These are phyloP conservation scores for Eutrema yunnanense DNA, from an alignment of 345 rosid species.

Conservation along the genomic window DNA sequence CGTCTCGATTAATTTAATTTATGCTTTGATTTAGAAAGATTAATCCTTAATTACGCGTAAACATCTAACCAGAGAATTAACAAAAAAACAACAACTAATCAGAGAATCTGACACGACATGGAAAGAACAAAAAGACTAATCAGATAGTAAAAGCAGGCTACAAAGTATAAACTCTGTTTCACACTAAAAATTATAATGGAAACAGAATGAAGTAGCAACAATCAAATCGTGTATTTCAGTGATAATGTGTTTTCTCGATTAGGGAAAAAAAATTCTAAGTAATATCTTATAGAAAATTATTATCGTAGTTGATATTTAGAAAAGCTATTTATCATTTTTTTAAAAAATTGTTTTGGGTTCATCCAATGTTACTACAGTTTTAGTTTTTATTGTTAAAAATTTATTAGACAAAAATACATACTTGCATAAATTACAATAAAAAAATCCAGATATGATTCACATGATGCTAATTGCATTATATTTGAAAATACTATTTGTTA, in stretches of 20 bases:
- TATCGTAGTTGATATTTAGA: neutral
- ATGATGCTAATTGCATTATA: neutral
- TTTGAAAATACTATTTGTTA: neutral
- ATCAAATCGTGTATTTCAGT: neutral
- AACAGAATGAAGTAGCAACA: constrained; percentile 8
- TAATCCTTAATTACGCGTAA: constrained; percentile 20
- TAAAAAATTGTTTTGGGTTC: neutral
- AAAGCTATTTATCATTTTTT: neutral
- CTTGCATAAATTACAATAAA: neutral
- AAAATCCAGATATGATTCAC: neutral
- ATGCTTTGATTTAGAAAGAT: neutral
- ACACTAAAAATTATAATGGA: constrained; percentile 7
- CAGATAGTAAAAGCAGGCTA: neutral
- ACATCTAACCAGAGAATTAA: constrained; percentile 20
- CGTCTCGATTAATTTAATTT: neutral
- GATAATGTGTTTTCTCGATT: constrained; percentile 8
- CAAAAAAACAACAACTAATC: constrained; percentile 13
- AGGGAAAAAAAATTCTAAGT: neutral
- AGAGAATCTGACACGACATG: constrained; percentile 17
- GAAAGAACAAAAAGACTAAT: constrained; percentile 3
- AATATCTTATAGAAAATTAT: neutral
- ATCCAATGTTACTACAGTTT: neutral
- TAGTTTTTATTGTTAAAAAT: neutral
- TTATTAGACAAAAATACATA: neutral
- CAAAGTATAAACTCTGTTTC: neutral